Base-by-base conservation (phyloP, 2,329 filamentous ascomycete species). In the Alternaria tenuissima region DNA sequence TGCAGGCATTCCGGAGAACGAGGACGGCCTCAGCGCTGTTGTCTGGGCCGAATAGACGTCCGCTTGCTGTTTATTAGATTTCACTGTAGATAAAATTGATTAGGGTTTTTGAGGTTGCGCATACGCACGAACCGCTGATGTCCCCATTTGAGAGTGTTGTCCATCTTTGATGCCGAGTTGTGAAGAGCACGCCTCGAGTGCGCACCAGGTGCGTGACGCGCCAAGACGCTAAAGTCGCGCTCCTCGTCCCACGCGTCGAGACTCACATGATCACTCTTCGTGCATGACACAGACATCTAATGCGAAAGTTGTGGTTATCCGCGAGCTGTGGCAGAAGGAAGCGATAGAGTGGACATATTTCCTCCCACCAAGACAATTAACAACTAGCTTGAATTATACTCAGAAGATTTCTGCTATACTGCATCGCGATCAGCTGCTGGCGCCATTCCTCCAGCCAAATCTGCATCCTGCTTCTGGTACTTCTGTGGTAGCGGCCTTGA, bases 11-110 rank as follows among this genome's bases (percentile, higher is more conserved):
- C 67, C 71, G 0, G 74, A 72, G 58, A 72, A 68, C n/a, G 71
- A 73, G 49, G 73, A 78, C 52, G 75, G 75, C 32, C 52, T 76
- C 14, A 75, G 72, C 46, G 71, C 73, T 2, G 75, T 78, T 14
- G 72, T 78, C 2, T 77, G 75, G 75, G 71, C 67, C 2, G 73
- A 78, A 57, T 77, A 74, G 47, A 5, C 20, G 32, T 38, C 12
- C 16, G 20, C 32, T 12, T 26, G 46, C 22, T 18, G 46, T 5
- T 18, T 22, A 16, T 34, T 24, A n/a, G 6, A 7, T 14, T 7
- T 39, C 34, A 1, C 16, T 52, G 34, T 54, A 42, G 8, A 47
- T 55, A 38, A 7, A 22, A 36, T 20, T 18, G 34, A 11, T 8
- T 16, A 4, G n/a, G 18, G 8, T 28, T 39, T 18, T 5, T 24